Conservation (phyloP, 169 alveolate species). For the Plasmodium adleri region DNA sequence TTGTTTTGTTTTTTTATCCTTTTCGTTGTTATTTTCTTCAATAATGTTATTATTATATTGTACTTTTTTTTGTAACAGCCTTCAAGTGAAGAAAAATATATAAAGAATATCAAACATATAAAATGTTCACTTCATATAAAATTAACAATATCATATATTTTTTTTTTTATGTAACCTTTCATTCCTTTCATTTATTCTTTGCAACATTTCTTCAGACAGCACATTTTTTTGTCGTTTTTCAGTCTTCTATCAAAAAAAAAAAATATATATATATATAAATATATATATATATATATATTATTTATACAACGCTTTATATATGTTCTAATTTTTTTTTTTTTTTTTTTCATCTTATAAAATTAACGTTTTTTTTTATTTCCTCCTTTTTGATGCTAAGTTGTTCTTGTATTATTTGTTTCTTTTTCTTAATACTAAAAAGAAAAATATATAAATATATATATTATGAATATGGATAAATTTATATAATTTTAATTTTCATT, state of each 20-base stretch:
- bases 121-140: not conserved
- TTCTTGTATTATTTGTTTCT: slow-evolving; percentile 53
- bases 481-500: not conserved
- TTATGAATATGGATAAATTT: no score
- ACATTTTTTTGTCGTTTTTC: slow-evolving; percentile 49
- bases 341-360: not conserved
- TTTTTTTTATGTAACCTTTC: slow-evolving; percentile 34
- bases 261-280: not conserved
- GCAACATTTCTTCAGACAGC: slow-evolving; percentile 69
- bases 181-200: slow-evolving; percentile 64
- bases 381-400: slow-evolving; percentile 53
- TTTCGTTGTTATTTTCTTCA: slow-evolving; percentile 40
- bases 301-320: no score
- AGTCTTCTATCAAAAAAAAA: slow-evolving; percentile 13
- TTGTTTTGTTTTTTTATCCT: slow-evolving; percentile 38
- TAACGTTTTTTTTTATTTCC: slow-evolving; percentile 61
- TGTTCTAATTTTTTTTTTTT: not conserved
- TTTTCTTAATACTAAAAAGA: slow-evolving; percentile 24
- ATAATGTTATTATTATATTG: slow-evolving; percentile 35
- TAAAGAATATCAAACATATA: not conserved
- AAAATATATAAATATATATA: not conserved
- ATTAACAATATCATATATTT: not conserved
- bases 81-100: not conserved
- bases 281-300: not conserved
- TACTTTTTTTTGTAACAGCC: slow-evolving; percentile 61